Evolutionary conservation across 2,329 filamentous ascomycete genomes (phyloP), one percentile per base, ranked within the genome.

Genomic region (Penicillium sp.): DNA sequence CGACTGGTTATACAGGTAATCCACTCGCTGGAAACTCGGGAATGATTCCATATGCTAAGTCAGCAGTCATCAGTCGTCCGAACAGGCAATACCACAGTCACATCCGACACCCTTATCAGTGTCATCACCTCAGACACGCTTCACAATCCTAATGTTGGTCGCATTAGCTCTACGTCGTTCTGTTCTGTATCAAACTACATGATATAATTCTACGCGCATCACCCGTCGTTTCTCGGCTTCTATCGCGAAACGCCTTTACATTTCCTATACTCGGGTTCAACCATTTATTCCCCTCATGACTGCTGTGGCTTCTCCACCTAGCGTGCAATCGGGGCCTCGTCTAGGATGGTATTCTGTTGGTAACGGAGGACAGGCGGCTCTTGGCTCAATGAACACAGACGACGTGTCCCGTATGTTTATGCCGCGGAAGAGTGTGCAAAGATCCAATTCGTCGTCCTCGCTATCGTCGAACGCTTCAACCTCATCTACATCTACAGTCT

Each of bases 401-500:
- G 90, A 96, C 75, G 85, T 88, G 63, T 85, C 88, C 77, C 87
- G 88, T 73, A 92, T 96, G 83, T 90, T 95, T 73, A 87, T 90
- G 82, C 89, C 90, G 68, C 90, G 91, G 66, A 97, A 96, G 78
- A 86, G 83, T 69, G 81, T 91, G 60, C 90, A 93, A 72, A 86
- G 93, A 71, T 88, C 88, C 68, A 96, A 91, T 79, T 97, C 93
- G 35, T 94, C 91, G 58, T 96, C 91, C 3, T 96, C 92, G 47
- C 81, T 95, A 62, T 77, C 79, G 56, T 86, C 84, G 21, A 76
- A 75, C 56, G 35, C 53, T 38, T 59, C 58, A n/a, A 57, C 58
- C 9, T 76, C 79, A 33, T 89, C 90, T 50, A 83, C 78, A 42
- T 75, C 74, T 43, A 76, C 74, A 5, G 66, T 71, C 50, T 58